These are phyloP conservation scores for Paracamarosporium sp. DNA, from an alignment of 2,329 filamentous ascomycete genomes.

Conservation along the genomic window DNA sequence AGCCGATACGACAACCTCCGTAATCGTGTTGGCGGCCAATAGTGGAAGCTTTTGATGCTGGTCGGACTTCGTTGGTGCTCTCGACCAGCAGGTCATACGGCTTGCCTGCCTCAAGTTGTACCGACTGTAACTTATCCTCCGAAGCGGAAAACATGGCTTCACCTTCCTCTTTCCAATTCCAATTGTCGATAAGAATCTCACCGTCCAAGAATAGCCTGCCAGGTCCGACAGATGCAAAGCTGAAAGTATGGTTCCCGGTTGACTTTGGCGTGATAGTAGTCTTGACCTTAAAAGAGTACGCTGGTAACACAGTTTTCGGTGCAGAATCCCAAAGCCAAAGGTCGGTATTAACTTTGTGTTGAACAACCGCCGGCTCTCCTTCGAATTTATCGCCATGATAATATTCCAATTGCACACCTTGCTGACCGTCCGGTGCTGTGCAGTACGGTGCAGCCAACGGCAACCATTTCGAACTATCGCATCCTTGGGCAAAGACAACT, in stretches of 20 bases:
- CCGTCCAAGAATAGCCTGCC: conserved; percentile 68
- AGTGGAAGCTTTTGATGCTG: conserved; percentile 64
- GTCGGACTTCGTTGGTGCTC: conserved; percentile 71
- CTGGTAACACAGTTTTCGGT: conserved; percentile 65
- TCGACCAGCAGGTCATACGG: conserved; percentile 68
- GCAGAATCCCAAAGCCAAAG: conserved; percentile 75
- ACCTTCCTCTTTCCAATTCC: conserved; percentile 73
- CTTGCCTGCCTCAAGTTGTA: conserved; percentile 65
- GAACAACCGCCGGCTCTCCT: conserved; percentile 62
- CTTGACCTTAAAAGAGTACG: conserved; percentile 70
- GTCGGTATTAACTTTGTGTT: conserved; percentile 69
- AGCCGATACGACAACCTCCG: conserved; percentile 74
- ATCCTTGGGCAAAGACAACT: conserved; percentile 67
- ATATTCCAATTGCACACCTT: conserved; percentile 70
- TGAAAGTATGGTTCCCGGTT: conserved; percentile 69
- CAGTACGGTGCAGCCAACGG: conserved; percentile 68
- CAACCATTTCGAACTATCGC: conserved; percentile 70
- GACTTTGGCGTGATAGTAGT: conserved; percentile 65
- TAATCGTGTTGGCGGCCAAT: conserved; percentile 69
- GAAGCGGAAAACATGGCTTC: conserved; percentile 76
- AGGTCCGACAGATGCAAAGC: conserved; percentile 72
- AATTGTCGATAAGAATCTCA: conserved; percentile 67
- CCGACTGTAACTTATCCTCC: conserved; percentile 67
- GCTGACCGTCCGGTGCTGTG: conserved; percentile 62
- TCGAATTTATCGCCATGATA: conserved; percentile 69